Base-by-base conservation (phyloP, 306 rosid species). In the Dryas drummondii region DNA sequence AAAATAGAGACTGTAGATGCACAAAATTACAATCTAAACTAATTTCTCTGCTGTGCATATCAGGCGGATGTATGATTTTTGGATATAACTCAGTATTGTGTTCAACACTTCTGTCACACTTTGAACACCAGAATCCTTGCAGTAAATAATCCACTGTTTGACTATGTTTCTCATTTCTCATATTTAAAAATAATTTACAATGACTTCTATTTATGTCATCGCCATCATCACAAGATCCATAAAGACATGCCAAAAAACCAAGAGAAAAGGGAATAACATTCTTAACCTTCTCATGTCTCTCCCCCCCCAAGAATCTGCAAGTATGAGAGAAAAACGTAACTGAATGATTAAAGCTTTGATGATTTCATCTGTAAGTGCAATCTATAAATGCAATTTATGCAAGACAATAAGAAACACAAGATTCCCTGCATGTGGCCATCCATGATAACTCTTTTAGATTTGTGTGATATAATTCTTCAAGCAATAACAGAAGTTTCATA, bases 101-200 rank as follows among this genome's bases (percentile, higher is more conserved):
- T 65, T 61, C 78, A 67, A 81, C 64, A 59, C 71, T 83, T 78
- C 54, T 74, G 72, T 91, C 94, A 71, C 98, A 94, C 82, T 90
- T 90, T 44, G 96, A 90, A 89, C 98, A 94, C 88, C 84, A 84
- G 86, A 94, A 90, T 68, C 94, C 93, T 84, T 86, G 94, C 81
- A 85, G 80, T 72, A 91, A 73, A 83, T 67, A 55, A 71, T 91
- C 97, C 37, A 74, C 78, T 13, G 89, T 82, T 85, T 64, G 88
- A 82, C 84, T 54, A 2, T 56, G 71, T 79, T 80, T 81, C 73
- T 85, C 90, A 78, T 49, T 78, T 40, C 79, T 85, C 54, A 66
- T 44, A 68, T 81, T 82, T 52, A 83, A 76, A 79, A 82, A 78
- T 62, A 94, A 82, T 66, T 80, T 87, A 86, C 97, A 91, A 72